A percentile compares a stretch with the other conserved stretches of the same genome.
Conservation (phyloP, 2,329 filamentous ascomycete species). For the Colletotrichum liriopes region DNA sequence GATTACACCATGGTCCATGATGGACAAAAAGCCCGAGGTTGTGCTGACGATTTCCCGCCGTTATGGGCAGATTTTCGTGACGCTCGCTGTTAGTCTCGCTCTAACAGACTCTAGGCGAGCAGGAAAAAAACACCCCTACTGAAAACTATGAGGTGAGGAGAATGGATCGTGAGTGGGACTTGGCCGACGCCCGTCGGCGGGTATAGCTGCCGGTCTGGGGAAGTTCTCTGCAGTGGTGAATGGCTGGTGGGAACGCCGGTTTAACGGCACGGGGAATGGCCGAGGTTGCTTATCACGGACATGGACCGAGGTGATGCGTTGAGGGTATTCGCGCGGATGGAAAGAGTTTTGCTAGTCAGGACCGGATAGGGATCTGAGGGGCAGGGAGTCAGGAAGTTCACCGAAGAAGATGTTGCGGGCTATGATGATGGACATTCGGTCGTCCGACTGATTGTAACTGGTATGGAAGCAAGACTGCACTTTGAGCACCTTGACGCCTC, state of each 20-base stretch:
- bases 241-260: slow-evolving; percentile 15
- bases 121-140: neutral
- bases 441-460: neutral
- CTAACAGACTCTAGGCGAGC: neutral
- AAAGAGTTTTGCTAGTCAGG: neutral
- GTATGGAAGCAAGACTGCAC: rapidly evolving
- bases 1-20: neutral
- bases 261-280: slow-evolving; percentile 36
- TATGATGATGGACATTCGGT: neutral
- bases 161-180: neutral
- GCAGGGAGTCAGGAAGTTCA: neutral
- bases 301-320: too few relatives aligned
- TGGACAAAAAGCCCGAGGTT: neutral
- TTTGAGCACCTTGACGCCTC: rapidly evolving
- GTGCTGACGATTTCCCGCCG: too few relatives aligned
- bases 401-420: neutral
- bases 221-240: neutral
- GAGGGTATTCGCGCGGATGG: neutral
- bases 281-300: slow-evolving; percentile 15
- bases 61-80: neutral
- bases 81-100: slow-evolving; percentile 23
- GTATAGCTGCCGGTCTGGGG: slow-evolving; percentile 2
- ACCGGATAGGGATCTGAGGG: neutral
- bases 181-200: slow-evolving; percentile 1
- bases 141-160: neutral